A percentile compares a stretch with the other conserved stretches of the same genome.
phyloP scores from a whole-genome alignment of 495 filamentous ascomycete species.

The Xylaria scruposa region DNA sequence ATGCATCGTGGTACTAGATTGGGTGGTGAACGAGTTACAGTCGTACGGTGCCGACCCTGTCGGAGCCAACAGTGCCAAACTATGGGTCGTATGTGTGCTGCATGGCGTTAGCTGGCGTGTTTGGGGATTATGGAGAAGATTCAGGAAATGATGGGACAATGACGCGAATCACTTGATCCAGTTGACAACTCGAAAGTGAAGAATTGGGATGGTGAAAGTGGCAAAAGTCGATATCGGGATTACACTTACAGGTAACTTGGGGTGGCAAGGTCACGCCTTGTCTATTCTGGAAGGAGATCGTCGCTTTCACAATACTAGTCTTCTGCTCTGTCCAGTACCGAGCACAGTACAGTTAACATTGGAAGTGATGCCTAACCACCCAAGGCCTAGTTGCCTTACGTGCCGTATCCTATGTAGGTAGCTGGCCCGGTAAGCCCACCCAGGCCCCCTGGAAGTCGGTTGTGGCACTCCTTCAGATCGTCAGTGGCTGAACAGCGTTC shows the following conservation, averaged over 20 bases:
- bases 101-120: neutral
- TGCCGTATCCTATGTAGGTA: neutral
- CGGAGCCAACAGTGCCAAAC: neutral
- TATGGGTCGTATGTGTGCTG: neutral
- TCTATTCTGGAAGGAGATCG: constrained; percentile 14
- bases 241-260: neutral
- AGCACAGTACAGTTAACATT: neutral
- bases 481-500: constrained; percentile 14
- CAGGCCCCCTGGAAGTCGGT: neutral
- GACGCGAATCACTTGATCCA: constrained; percentile 6
- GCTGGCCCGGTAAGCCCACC: neutral
- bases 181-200: neutral
- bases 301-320: neutral
- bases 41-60: neutral
- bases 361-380: constrained; percentile 3
- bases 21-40: constrained; percentile 11
- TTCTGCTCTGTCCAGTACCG: neutral
- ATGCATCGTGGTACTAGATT: neutral
- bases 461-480: constrained; percentile 6
- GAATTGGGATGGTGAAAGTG: constrained; percentile 11
- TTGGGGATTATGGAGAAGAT: constrained; percentile 1
- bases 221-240: constrained; percentile 10
- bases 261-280: constrained; percentile 20
- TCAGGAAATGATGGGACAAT: constrained; percentile 17
- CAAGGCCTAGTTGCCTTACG: constrained; percentile 16